Conservation (phyloP, 768 basidiomycete genomes). For the Auriscalpium orientale region DNA sequence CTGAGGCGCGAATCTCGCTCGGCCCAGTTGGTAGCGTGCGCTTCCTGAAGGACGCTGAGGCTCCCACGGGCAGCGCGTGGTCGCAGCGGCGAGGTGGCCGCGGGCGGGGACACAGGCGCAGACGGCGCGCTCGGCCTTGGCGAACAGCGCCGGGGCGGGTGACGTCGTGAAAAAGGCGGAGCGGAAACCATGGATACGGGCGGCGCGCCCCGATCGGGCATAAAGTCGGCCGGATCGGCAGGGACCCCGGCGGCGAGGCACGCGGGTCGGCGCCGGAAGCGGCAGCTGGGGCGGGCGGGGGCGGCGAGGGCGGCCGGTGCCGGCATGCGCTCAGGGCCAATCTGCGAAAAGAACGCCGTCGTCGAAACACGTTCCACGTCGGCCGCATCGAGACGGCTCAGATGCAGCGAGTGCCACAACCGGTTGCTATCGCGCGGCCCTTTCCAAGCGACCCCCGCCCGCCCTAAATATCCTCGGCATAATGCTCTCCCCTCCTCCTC, state of each 20-base stretch:
- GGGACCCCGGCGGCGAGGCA: neutral
- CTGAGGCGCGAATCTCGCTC: too few relatives aligned
- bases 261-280: neutral
- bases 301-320: neutral
- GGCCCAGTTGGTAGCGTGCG: too few relatives aligned
- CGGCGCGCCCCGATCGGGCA: neutral
- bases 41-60: neutral
- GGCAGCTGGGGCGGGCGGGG: neutral
- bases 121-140: neutral
- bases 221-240: neutral
- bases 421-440: constrained; percentile 48
- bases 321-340: neutral
- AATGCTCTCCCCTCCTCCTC: constrained; percentile 23
- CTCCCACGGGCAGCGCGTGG: neutral
- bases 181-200: neutral
- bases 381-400: constrained; percentile 49
- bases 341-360: constrained; percentile 29
- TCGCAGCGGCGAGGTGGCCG: neutral
- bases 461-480: constrained; percentile 36
- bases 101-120: neutral
- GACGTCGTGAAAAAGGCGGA: neutral
- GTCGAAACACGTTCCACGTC: constrained; percentile 75
- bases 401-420: constrained; percentile 43
- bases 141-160: neutral
- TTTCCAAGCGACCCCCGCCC: constrained; percentile 39